These are phyloP conservation scores for Penicillium silybi DNA, from an alignment of 495 filamentous ascomycete species.

Conservation along the genomic window DNA sequence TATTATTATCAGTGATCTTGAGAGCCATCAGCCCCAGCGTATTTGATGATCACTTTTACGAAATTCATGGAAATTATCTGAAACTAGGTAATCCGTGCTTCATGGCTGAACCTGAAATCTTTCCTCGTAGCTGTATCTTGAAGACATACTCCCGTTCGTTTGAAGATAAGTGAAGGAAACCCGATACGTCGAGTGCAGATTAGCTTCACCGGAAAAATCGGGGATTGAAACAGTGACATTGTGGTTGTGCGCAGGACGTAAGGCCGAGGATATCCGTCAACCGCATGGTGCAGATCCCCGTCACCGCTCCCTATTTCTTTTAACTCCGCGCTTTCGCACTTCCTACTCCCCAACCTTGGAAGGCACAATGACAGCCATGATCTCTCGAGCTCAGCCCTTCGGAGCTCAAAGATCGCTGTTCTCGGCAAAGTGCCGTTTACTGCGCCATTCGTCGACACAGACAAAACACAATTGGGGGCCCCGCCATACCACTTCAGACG, in stretches of 20 bases:
- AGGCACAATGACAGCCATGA: constrained; percentile 9
- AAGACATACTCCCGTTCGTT: neutral
- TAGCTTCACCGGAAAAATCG: neutral
- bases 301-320: constrained; percentile 10
- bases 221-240: neutral
- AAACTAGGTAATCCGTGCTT: neutral
- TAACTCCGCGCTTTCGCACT: constrained; percentile 3
- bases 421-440: neutral
- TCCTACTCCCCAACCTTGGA: neutral
- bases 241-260: neutral
- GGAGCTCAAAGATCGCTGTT: neutral
- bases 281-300: constrained; percentile 2
- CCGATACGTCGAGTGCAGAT: neutral
- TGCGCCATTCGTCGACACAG: constrained; percentile 17
- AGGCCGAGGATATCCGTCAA: constrained; percentile 16
- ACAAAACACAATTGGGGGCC: constrained; percentile 11
- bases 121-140: neutral
- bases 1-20: neutral
- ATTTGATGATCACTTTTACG: neutral
- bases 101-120: neutral
- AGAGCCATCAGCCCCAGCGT: neutral
- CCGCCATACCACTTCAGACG: constrained; percentile 29
- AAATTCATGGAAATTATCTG: neutral
- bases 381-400: constrained; percentile 2
- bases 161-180: neutral